Percentiles rank a stretch among this genome's conserved stretches.
Conservation (phyloP, 148 eudicot genomes). For the Diospyros kaki region DNA sequence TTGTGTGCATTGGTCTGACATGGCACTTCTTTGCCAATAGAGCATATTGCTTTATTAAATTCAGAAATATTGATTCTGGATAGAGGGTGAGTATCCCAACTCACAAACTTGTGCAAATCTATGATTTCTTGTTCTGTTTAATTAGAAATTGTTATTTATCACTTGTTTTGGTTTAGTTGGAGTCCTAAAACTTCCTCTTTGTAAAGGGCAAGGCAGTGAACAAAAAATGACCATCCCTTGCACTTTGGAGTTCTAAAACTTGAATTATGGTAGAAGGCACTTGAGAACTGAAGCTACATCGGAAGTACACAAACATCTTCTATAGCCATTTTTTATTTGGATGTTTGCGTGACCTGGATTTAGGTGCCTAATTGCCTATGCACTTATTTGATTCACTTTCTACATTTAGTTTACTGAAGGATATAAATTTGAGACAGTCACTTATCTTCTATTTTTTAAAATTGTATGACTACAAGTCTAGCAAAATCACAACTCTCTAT, state of each 20-base stretch:
- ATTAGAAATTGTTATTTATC: too few relatives aligned
- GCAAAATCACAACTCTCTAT: too few relatives aligned
- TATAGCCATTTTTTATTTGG: not conserved
- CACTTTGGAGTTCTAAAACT: not conserved
- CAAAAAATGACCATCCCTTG: too few relatives aligned
- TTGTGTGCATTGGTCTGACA: not conserved
- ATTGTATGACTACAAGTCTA: not conserved
- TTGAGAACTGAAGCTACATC: not conserved
- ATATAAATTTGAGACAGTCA: not conserved
- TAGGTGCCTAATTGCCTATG: not conserved
- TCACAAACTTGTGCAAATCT: not conserved
- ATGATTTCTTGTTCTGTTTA: not conserved
- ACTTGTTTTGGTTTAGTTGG: too few relatives aligned
- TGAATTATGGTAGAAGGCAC: not conserved
- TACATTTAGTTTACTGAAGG: not conserved
- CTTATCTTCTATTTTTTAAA: not conserved
- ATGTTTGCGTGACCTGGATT: not conserved
- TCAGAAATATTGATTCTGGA: not conserved
- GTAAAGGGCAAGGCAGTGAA: too few relatives aligned
- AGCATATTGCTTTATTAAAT: not conserved
- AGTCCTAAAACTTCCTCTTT: too few relatives aligned
- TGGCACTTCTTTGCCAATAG: not conserved
- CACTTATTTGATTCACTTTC: not conserved
- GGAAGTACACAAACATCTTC: not conserved
- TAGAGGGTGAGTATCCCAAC: not conserved